These are phyloP conservation scores for Phytophthora sansomeana DNA, from an alignment of 352 stramenopile genomes.

Conservation along the genomic window DNA sequence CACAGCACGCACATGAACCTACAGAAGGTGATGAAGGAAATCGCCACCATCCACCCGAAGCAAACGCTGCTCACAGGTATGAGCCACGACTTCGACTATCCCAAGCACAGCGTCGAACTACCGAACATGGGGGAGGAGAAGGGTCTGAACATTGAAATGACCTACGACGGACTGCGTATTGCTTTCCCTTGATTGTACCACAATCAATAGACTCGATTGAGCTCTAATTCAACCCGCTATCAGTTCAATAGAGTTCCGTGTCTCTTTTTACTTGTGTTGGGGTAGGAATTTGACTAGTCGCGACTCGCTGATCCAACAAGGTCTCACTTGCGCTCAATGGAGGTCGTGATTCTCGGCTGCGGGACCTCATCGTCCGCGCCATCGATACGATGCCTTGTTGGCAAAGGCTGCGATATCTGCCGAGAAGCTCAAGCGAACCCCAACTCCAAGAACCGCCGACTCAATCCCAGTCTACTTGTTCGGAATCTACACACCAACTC, in stretches of 20 bases:
- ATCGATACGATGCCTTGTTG: conserved; percentile 68
- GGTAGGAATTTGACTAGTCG: not conserved
- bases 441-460: conserved; percentile 63
- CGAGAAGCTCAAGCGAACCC: conserved; percentile 61
- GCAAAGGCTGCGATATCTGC: conserved; percentile 56
- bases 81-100: conserved; percentile 88
- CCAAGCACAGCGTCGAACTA: conserved; percentile 54
- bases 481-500: conserved; percentile 33
- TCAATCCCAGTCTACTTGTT: conserved; percentile 78
- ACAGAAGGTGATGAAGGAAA: conserved; percentile 68
- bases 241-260: too few species aligned
- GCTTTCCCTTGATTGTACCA: conserved; percentile 42
- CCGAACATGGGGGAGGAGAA: conserved; percentile 55
- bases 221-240: too few species aligned
- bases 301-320: not conserved
- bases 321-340: conserved; percentile 41
- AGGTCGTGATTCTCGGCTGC: conserved; percentile 74
- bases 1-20: conserved; percentile 91
- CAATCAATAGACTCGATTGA: conserved; percentile 14
- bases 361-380: conserved; percentile 72
- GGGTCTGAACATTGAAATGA: conserved; percentile 81
- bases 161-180: conserved; percentile 79
- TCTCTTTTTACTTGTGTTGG: too few species aligned
- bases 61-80: conserved; percentile 86
- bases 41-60: conserved; percentile 68